Evolutionary conservation across 495 filamentous ascomycete species (phyloP).

Genomic region (Annulohypoxylon maeteangense): DNA sequence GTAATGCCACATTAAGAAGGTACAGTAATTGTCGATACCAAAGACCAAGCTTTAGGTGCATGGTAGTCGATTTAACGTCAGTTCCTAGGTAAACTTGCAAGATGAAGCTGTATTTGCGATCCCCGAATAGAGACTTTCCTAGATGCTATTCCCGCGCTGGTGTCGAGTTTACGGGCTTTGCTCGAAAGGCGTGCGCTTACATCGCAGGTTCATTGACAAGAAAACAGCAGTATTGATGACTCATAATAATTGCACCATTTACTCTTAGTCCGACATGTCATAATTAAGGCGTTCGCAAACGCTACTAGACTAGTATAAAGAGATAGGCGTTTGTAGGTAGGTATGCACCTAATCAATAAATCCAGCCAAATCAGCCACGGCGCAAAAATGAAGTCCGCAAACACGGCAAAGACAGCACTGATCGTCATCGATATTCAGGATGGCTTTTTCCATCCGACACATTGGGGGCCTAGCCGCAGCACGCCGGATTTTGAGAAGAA

Average conservation of each 20-base stretch:
- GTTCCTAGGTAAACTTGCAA: not conserved
- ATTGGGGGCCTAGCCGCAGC: conserved; percentile 56
- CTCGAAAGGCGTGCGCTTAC: not conserved
- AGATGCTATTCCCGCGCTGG: not conserved
- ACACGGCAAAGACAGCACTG: conserved; percentile 56
- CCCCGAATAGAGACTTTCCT: not conserved
- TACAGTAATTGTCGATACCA: not conserved
- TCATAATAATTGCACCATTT: conserved; percentile 5
- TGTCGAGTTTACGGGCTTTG: not conserved
- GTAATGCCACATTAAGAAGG: not conserved
- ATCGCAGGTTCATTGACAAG: not conserved
- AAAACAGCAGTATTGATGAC: not conserved
- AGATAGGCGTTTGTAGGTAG: no score
- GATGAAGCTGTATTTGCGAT: not conserved
- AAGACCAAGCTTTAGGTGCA: not conserved
- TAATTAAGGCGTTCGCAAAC: not conserved
- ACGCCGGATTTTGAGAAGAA: conserved; percentile 61
- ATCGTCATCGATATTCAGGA: conserved; percentile 69
- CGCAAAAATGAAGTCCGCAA: conserved; percentile 20
- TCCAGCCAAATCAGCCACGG: not conserved
- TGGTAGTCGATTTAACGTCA: not conserved
- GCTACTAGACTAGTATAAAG: not conserved
- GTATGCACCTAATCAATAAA: not conserved
- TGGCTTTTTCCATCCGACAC: conserved; percentile 57
- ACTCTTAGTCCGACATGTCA: not conserved